Conservation (phyloP, 2,329 filamentous ascomycete species). For the Cladophialophora chaetospira region DNA sequence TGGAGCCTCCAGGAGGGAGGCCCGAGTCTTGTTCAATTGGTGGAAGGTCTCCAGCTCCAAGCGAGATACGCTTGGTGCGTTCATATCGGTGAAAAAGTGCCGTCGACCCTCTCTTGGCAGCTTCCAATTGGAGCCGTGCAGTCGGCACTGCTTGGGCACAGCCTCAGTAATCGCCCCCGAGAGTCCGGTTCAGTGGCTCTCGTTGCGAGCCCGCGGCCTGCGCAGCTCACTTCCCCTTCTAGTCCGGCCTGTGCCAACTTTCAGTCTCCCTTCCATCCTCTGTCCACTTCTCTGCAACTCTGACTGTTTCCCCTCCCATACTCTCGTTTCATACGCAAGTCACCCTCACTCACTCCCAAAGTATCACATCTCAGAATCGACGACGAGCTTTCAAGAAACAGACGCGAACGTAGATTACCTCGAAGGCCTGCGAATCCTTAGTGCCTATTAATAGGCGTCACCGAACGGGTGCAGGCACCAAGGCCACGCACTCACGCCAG, state of each 20-base stretch:
- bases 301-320: neutral
- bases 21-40: too few species aligned
- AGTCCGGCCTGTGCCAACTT: constrained; percentile 12
- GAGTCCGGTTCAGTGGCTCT: constrained; percentile 8
- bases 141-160: constrained; percentile 16
- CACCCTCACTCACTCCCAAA: neutral
- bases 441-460: constrained; percentile 27
- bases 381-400: neutral
- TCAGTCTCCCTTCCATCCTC: neutral
- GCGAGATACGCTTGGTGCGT: too few species aligned
- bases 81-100: too few species aligned
- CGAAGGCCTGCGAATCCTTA: neutral
- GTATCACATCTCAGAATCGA: neutral
- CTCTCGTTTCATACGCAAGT: constrained; percentile 3
- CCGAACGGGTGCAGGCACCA: constrained; percentile 17
- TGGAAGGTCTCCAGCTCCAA: too few species aligned
- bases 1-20: too few species aligned
- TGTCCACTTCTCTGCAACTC: constrained; percentile 1
- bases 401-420: neutral
- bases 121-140: neutral
- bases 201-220: neutral
- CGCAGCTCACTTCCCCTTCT: constrained; percentile 1
- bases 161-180: constrained; percentile 19
- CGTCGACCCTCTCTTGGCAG: too few species aligned
- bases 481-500: constrained; percentile 22